A percentile compares a stretch with the other conserved stretches of the same genome.
These are phyloP conservation scores for Coprinopsis strossmayeri DNA, from an alignment of 768 basidiomycete species.

Conservation along the genomic window DNA sequence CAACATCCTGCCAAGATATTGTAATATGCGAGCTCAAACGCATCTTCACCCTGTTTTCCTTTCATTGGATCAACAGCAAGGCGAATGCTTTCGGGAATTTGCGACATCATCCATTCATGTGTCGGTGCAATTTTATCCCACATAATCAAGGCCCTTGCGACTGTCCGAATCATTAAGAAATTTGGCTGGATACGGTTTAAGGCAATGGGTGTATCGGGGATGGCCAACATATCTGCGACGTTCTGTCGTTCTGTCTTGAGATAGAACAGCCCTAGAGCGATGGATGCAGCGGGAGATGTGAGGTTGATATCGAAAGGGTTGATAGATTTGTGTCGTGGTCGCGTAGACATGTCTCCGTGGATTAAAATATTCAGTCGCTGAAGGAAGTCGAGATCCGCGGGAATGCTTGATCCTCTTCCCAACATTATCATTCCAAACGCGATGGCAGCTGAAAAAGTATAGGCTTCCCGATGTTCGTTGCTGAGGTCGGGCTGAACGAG, in stretches of 20 bases:
- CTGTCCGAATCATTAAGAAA: constrained; percentile 75
- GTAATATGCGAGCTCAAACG: constrained; percentile 84
- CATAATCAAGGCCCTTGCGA: constrained; percentile 75
- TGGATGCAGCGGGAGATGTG: constrained; percentile 86
- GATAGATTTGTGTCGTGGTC: constrained; percentile 26
- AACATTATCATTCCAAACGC: constrained; percentile 97
- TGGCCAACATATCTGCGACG: constrained; percentile 76
- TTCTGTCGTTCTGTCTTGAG: constrained; percentile 78
- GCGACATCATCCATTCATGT: constrained; percentile 62
- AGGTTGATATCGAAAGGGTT: constrained; percentile 77
- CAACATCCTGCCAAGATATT: constrained; percentile 89
- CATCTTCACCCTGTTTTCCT: constrained; percentile 53
- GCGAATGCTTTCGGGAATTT: constrained; percentile 65
- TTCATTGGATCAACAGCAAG: constrained; percentile 49
- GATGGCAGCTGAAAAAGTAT: constrained; percentile 81
- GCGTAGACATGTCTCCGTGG: constrained; percentile 57
- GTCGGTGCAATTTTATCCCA: constrained; percentile 76
- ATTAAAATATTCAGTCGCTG: constrained; percentile 67
- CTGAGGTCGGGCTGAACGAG: constrained; percentile 78
- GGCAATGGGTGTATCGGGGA: constrained; percentile 75
- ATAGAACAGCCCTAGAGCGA: constrained; percentile 92
- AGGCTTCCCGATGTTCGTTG: constrained; percentile 87
- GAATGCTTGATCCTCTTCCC: constrained; percentile 72
- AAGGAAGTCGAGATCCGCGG: constrained; percentile 69
- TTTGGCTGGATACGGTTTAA: constrained; percentile 86